A percentile compares a stretch with the other conserved stretches of the same genome.
These are phyloP conservation scores for Hanseniaspora mollemarum DNA, from an alignment of 805 yeast species.

Conservation along the genomic window DNA sequence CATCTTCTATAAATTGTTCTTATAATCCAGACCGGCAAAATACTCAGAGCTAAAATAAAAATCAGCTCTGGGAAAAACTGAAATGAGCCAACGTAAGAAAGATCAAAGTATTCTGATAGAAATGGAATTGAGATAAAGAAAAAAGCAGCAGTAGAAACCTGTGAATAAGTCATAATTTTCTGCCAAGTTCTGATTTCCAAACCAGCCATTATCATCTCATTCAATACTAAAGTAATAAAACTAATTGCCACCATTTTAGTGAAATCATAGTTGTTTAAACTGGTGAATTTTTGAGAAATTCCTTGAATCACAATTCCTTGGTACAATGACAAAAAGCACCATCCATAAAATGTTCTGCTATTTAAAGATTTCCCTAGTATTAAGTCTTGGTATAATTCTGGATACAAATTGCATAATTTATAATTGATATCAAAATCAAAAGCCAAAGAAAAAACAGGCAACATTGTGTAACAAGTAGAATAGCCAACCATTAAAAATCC, in stretches of 20 bases:
- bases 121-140: slow-evolving; percentile 74
- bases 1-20: slow-evolving; percentile 62
- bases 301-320: slow-evolving; percentile 85
- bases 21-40: slow-evolving; percentile 82
- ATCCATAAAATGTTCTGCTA: slow-evolving; percentile 74
- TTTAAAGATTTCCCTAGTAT: slow-evolving; percentile 80
- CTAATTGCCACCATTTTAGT: slow-evolving; percentile 73
- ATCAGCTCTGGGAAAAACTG: slow-evolving; percentile 59
- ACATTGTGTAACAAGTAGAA: slow-evolving; percentile 95
- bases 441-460: slow-evolving; percentile 89
- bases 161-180: slow-evolving; percentile 58
- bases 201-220: slow-evolving; percentile 89
- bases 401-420: slow-evolving; percentile 76
- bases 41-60: slow-evolving; percentile 53
- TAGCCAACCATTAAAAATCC: slow-evolving; percentile 99
- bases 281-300: slow-evolving; percentile 63
- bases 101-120: slow-evolving; percentile 73
- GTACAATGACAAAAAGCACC: slow-evolving; percentile 81
- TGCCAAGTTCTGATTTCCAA: slow-evolving; percentile 89
- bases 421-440: slow-evolving; percentile 86
- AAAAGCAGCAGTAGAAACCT: slow-evolving; percentile 53
- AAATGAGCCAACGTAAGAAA: slow-evolving; percentile 46
- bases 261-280: slow-evolving; percentile 45
- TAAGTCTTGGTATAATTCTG: slow-evolving; percentile 87
- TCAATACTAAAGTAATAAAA: slow-evolving; percentile 65